Evolutionary conservation across 2,329 filamentous ascomycete species (phyloP), one percentile per base, ranked within the genome.

Genomic region (Penicillium sp.): DNA sequence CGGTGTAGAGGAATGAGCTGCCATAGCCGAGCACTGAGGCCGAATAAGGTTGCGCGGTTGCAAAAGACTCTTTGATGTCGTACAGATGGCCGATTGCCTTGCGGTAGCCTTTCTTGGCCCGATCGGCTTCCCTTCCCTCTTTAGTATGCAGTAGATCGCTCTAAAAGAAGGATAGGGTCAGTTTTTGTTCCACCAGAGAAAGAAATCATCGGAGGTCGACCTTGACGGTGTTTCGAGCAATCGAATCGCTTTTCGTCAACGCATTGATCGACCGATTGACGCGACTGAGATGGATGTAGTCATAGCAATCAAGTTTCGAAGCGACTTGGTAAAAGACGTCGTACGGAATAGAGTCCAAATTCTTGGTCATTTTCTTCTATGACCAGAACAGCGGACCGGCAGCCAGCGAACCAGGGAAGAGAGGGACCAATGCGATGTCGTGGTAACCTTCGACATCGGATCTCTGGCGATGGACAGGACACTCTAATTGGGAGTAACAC

Each of bases 241-340:
- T 82, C 21, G 81, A 81, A 17, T 85, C 81, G 67, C 87, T 84
- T 8, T 78, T 72, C 47, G 88, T 71, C 9, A 88, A 70, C 35
- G 76, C 80, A 60, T 79, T 76, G 35, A 91, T 79, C 21, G 81
- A 78, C 6, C 75, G 80, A 64, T 85, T 86, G 47, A 82, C 82
- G 50, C 81, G 78, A 46, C 84, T 83, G 48, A 91, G 76, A 64
- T 84, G 80, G 62, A 87, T 82, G 45, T 86, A 80, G 66, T 90
- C 87, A 51, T 86, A 81, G 29, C 88, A 76, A 19, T 84, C 79
- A 41, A 91, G 79, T 59, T 81, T 76, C 7, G 78, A 78, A 7
- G 84, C 80, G 56, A 91, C 83, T 56, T 85, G 81, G 54, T 85
- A 84, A 30, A 90, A 76, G n/a, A 91, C 79, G 74, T 91, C 90